These are phyloP conservation scores for Annulohypoxylon truncatum DNA, from an alignment of 2,329 filamentous ascomycete species.

Conservation along the genomic window DNA sequence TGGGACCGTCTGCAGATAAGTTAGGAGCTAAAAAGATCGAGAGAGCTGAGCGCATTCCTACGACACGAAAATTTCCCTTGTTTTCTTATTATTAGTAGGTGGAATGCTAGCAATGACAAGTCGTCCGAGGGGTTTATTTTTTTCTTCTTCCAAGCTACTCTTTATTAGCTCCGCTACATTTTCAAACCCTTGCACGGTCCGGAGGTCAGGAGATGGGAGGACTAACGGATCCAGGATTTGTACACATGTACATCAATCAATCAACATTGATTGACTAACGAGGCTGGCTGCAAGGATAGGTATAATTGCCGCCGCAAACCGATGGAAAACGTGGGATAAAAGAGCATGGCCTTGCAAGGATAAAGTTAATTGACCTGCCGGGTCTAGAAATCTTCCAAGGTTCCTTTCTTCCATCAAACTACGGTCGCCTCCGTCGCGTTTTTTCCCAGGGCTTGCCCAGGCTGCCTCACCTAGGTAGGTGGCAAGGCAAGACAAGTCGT, in stretches of 20 bases:
- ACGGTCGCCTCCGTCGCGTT: neutral
- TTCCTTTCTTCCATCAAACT: conserved; percentile 30
- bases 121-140: conserved; percentile 15
- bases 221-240: conserved; percentile 11
- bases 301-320: conserved; percentile 39
- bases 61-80: neutral
- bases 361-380: conserved; percentile 29
- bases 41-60: conserved; percentile 7
- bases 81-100: conserved; percentile 19
- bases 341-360: conserved; percentile 24
- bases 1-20: neutral
- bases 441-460: neutral
- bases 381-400: conserved; percentile 33
- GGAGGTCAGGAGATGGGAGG: conserved; percentile 39
- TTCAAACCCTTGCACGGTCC: conserved; percentile 28
- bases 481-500: neutral
- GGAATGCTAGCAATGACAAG: conserved; percentile 34
- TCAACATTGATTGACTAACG: neutral
- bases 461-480: conserved; percentile 25
- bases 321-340: conserved; percentile 26
- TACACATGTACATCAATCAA: neutral
- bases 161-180: conserved; percentile 23
- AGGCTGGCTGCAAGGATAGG: conserved; percentile 19
- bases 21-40: neutral
- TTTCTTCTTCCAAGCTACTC: neutral